Evolutionary conservation across 2,329 filamentous ascomycete genomes (phyloP), one percentile per base, ranked within the genome.

Genomic region (Pestalotiopsis sp.): DNA sequence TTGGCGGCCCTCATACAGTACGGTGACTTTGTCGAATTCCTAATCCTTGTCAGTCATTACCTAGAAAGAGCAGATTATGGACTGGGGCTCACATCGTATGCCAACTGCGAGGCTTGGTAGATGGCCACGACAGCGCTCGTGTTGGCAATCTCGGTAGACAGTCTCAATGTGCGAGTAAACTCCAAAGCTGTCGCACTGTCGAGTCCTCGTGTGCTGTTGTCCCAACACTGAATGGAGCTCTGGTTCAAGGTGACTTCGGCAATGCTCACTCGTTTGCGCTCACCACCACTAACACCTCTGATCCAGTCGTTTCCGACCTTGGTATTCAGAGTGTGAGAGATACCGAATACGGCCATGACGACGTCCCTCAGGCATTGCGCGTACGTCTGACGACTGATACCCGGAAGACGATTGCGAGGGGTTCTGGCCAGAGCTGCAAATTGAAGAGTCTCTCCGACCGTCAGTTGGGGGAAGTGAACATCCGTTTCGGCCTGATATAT

Each of bases 141-240:
- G 11, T 64, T 49, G 20, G 31, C 49, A 20, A 65, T 12, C 14
- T 65, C 39, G 38, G 67, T 57, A 23, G 49, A 45, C 9, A 27
- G 17, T 2, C 90, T 87, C 9, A 94, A 82, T 1, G 90, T 93
- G 80, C 88, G 91, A 80, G 88, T 90, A 77, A 93, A 93, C 78
- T 93, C 91, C 69, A 93, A 86, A 65, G 92, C 91, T 78, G 93
- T 93, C 79, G 91, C 91, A 39, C 87, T 91, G 80, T 94, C 92
- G 39, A 93, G 83, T 79, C 91, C 91, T 80, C 92, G 86, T 31
- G 92, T 93, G 55, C 87, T 90, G 82, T 93, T 93, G 75, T 93
- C 88, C 88, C 88, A 90, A 82, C 87, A 89, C 75, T 90, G 88
- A n/a, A 90, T 14, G 80, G 12, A 87, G 2, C 87, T 86, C 41